phyloP scores from a whole-genome alignment of 768 basidiomycete species.

The Agrocybe praecox region DNA sequence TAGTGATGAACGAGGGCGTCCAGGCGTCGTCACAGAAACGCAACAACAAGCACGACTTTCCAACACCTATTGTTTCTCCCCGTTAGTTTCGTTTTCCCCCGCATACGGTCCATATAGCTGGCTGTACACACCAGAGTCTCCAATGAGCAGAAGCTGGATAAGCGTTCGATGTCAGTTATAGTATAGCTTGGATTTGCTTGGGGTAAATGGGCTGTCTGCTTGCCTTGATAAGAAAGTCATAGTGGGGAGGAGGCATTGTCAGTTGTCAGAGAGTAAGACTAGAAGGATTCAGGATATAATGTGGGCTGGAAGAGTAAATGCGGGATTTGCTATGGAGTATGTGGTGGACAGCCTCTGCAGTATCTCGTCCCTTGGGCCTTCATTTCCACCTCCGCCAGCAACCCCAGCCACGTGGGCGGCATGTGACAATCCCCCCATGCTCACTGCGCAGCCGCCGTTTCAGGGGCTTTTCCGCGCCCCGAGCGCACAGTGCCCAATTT shows the following conservation, averaged over 20 bases:
- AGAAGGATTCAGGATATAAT: slow-evolving; percentile 1
- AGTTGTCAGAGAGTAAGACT: slow-evolving; percentile 12
- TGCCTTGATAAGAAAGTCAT: slow-evolving; percentile 97
- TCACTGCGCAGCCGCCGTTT: no score
- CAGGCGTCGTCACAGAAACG: slow-evolving; percentile 99
- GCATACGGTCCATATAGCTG: slow-evolving; percentile 1
- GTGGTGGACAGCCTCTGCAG: background rate
- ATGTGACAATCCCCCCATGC: background rate
- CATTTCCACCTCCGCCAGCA: background rate
- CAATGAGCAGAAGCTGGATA: slow-evolving; percentile 87
- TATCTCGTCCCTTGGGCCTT: background rate
- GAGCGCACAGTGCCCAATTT: no score
- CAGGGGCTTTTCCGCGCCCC: no score
- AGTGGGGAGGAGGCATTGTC: slow-evolving; percentile 93
- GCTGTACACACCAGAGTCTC: slow-evolving; percentile 78
- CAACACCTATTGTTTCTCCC: slow-evolving; percentile 63
- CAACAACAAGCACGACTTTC: slow-evolving; percentile 93
- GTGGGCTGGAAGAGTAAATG: background rate
- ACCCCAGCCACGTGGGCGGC: background rate
- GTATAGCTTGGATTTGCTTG: slow-evolving; percentile 9
- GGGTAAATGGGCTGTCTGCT: slow-evolving; percentile 14
- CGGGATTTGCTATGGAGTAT: background rate
- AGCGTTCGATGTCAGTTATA: slow-evolving; percentile 1
- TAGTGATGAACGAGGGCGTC: slow-evolving; percentile 99
- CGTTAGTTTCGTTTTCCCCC: background rate